A percentile compares a stretch with the other conserved stretches of the same genome.
Evolutionary conservation across 2,329 filamentous ascomycete genomes (phyloP).

Genomic region (Cercospora citrullina): DNA sequence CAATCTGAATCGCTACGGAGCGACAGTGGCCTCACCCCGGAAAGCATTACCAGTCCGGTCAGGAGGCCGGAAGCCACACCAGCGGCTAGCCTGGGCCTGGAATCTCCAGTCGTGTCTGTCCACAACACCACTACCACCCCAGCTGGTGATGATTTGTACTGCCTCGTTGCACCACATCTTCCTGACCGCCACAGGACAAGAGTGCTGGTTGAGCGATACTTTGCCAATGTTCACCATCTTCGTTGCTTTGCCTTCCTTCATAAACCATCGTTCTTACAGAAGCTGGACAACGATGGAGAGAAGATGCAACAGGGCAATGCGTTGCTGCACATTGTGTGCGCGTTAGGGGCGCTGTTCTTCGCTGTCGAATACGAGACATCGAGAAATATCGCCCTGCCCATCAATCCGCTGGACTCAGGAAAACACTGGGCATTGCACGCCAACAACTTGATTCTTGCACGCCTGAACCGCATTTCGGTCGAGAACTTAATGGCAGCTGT

Average conservation of each 20-base stretch:
- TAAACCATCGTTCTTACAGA: constrained; percentile 30
- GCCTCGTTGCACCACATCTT: constrained; percentile 22
- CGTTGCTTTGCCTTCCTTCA: constrained; percentile 31
- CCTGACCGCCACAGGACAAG: constrained; percentile 26
- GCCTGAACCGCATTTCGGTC: constrained; percentile 29
- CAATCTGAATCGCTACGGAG: constrained; percentile 10
- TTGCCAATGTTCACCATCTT: constrained; percentile 30
- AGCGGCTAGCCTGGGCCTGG: constrained; percentile 18
- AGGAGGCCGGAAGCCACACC: constrained; percentile 23
- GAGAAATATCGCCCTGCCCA: constrained; percentile 14
- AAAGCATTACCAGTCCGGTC: constrained; percentile 19
- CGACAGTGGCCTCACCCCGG: constrained; percentile 15
- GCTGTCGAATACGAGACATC: constrained; percentile 26
- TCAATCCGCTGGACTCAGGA: constrained; percentile 29
- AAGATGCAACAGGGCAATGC: constrained; percentile 29
- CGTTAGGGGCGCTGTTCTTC: constrained; percentile 29
- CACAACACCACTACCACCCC: not conserved
- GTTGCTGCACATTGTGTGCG: constrained; percentile 29
- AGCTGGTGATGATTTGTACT: constrained; percentile 22
- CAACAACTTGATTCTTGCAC: constrained; percentile 28
- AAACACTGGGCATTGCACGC: constrained; percentile 30
- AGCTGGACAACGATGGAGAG: constrained; percentile 26
- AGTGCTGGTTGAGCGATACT: constrained; percentile 29
- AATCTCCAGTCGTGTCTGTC: constrained; percentile 13
- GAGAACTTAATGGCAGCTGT: constrained; percentile 32